Evolutionary conservation across 2,329 filamentous ascomycete species (phyloP), one percentile per base, ranked within the genome.

Genomic region (Xylariaceae sp.): DNA sequence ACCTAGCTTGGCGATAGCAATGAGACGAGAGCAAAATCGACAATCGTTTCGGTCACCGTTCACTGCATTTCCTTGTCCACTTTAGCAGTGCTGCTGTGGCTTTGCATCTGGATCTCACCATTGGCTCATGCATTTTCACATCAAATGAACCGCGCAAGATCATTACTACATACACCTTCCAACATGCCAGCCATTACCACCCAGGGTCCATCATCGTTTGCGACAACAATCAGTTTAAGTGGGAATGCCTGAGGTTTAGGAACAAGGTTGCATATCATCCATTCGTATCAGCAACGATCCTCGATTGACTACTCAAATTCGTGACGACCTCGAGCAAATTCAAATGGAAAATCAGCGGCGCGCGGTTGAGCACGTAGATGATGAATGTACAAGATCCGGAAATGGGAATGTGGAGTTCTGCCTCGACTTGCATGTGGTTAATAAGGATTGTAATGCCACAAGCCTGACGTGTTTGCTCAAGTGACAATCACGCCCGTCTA

Each of bases 1-100:
- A 83, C 81, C 83, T 88, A 89, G 85, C 83, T 84, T 83, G 81
- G 85, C 82, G 85, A 85, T 89, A 89, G 87, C 86, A 87, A 83
- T 86, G 77, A 66, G 57, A 63, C 62, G 58, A 65, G 60, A 65
- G 75, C 74, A 73, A 69, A 70, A 72, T 72, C 55, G 75, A 72
- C 72, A 72, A 71, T 58, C 57, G 40, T 71, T 75, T 71, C 68
- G 76, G 72, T 70, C 70, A 72, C 69, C 68, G 65, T 70, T 70
- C 71, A 68, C 71, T 77, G 71, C 73, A 68, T 73, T 71, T 70
- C 70, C 68, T 67, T 71, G 64, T 66, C 70, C 57, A 65, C 63
- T 64, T 71, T 71, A 71, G 72, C 70, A 67, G 58, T 73, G 66
- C 68, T 70, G 64, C 67, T 68, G 64, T 65, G 67, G 62, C 61